These are phyloP conservation scores for Neolecta irregularis DNA, from an alignment of 1,139 yeast genomes.

Conservation along the genomic window DNA sequence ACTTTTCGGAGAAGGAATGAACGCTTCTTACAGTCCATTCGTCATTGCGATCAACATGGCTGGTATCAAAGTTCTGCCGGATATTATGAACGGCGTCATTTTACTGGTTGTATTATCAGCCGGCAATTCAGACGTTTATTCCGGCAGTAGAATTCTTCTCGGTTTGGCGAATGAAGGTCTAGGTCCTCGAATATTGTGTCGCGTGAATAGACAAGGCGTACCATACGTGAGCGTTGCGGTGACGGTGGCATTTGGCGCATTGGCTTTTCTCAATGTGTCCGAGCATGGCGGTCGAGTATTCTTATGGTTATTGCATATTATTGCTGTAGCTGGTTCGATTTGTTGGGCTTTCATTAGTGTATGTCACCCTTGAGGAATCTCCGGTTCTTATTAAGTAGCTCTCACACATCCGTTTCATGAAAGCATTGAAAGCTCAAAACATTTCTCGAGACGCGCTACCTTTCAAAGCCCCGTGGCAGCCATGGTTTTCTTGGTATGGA, in stretches of 20 bases:
- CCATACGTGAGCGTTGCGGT: slow-evolving; percentile 39
- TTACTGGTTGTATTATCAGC: slow-evolving; percentile 51
- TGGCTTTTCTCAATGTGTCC: slow-evolving; percentile 55
- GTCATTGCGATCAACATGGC: slow-evolving; percentile 57
- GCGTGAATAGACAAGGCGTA: slow-evolving; percentile 39
- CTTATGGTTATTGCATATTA: slow-evolving; percentile 68
- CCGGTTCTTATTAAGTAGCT: too few relatives aligned
- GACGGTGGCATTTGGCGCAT: slow-evolving; percentile 29
- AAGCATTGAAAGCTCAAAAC: slow-evolving; percentile 15
- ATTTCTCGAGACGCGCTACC: slow-evolving; percentile 13
- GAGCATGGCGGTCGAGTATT: slow-evolving; percentile 56
- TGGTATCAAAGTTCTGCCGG: slow-evolving; percentile 54
- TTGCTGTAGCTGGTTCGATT: slow-evolving; percentile 42
- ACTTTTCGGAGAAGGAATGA: slow-evolving; percentile 25
- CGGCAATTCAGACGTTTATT: slow-evolving; percentile 60
- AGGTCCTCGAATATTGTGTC: slow-evolving; percentile 44
- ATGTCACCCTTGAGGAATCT: too few relatives aligned
- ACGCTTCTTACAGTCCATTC: slow-evolving; percentile 51
- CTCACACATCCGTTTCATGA: slow-evolving; percentile 16
- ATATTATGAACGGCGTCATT: slow-evolving; percentile 61
- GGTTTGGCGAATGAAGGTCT: slow-evolving; percentile 44
- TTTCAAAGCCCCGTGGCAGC: slow-evolving; percentile 40
- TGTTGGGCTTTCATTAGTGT: slow-evolving; percentile 38
- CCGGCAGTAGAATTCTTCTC: slow-evolving; percentile 44
- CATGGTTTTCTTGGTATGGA: slow-evolving; percentile 34